Conservation (phyloP, 352 stramenopile species). For the Phytophthora idaei region DNA sequence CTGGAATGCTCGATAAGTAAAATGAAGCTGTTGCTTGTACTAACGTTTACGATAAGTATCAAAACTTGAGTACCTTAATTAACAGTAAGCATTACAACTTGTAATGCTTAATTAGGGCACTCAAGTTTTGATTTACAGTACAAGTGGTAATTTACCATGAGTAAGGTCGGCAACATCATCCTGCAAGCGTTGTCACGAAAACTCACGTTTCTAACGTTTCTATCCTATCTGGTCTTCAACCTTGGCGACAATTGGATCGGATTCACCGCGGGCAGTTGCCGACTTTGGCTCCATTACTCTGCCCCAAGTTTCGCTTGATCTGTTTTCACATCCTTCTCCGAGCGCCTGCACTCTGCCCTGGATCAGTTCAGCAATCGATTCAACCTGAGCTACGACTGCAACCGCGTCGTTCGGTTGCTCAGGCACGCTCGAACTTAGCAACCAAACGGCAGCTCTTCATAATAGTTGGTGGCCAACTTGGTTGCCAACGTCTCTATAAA, state of each 20-base stretch:
- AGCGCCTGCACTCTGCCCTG: conserved; percentile 4
- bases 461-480: neutral
- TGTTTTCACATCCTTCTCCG: conserved; percentile 20
- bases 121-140: no score
- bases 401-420: conserved; percentile 21
- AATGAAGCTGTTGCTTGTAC: conserved; percentile 27
- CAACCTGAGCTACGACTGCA: conserved; percentile 2
- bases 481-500: neutral
- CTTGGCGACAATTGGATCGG: conserved; percentile 23
- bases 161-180: no score
- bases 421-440: neutral
- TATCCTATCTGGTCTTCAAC: conserved; percentile 26
- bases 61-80: no score
- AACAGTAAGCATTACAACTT: no score
- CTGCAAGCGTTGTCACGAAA: no score
- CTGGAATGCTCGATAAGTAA: conserved; percentile 25
- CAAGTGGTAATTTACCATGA: no score
- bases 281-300: neutral
- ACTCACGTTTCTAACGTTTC: conserved; percentile 18
- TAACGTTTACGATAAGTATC: no score
- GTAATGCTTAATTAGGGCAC: no score
- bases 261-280: conserved; percentile 25
- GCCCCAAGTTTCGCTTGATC: conserved; percentile 4
- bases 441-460: no score
- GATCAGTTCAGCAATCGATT: conserved; percentile 30